Base-by-base conservation (phyloP, 1,139 yeast genomes). In the Blastobotrys proliferans region DNA sequence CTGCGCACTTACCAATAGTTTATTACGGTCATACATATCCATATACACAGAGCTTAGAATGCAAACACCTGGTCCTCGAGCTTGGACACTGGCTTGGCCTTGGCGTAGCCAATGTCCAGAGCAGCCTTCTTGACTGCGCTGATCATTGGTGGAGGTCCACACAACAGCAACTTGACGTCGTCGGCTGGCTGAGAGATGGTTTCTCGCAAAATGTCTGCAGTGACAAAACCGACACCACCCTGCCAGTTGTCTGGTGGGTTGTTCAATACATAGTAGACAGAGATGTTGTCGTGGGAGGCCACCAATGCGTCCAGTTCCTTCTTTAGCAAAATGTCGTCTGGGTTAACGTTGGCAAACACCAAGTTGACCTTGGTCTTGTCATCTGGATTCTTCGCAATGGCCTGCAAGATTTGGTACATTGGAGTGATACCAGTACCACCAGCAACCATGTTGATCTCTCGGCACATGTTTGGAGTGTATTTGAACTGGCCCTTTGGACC, bases 391-490 rank as follows among this genome's bases (percentile, higher is more conserved):
- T 73, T 71, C 56, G 84, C 79, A 55, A 88, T 81, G 41, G 88
- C 88, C 55, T 81, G 79, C 55, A 88, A 75, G 61, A 88, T 83
- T 70, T 88, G 96, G 67, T 81, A 84, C 80, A 90, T 85, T 56
- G 97, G 97, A 25, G 97, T 84, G 58, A 88, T 84, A 55, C 95
- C 97, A 35, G 95, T 84, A 60, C 98, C 98, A 56, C 96, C 96
- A 33, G 96, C 95, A 54, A 92, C 81, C 88, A 92, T 88, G 46
- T 83, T 84, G 54, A 86, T 77, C 44, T 77, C 74, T 48, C 77
- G 71, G 51, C 79, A 82, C 76, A 84, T 82, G 64, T 87, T 87
- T 55, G 94, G 87, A 45, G 79, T 73, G 69, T 90, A 90, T 49
- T 80, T 77, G 73, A 87, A 90, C 57, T 81, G 81, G 6, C 98